Percentiles rank a stretch among this genome's conserved stretches.
Evolutionary conservation across 805 yeast genomes (phyloP).

Genomic region (Suhomyces vadensis): DNA sequence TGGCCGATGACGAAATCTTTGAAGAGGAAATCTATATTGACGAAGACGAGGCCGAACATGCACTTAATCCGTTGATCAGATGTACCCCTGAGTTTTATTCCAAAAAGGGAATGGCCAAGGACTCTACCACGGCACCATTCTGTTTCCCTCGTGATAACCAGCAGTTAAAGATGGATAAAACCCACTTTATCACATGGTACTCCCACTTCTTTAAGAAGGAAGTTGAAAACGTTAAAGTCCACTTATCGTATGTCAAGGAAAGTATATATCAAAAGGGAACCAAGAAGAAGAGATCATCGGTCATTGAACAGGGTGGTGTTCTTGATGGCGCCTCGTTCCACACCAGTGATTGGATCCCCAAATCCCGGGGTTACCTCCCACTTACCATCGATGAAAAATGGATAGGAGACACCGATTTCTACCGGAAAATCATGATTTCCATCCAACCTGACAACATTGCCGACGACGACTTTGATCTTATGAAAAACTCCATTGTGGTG

Average conservation of each 20-base stretch:
- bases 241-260: slow-evolving; percentile 65
- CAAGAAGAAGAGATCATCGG: slow-evolving; percentile 41
- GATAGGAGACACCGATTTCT: slow-evolving; percentile 51
- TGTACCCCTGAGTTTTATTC: slow-evolving; percentile 80
- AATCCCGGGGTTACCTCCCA: slow-evolving; percentile 63
- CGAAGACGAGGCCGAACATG: slow-evolving; percentile 73
- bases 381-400: slow-evolving; percentile 62
- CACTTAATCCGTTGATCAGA: slow-evolving; percentile 75
- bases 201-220: slow-evolving; percentile 58
- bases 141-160: slow-evolving; percentile 74
- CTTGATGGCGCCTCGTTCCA: slow-evolving; percentile 50
- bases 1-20: slow-evolving; percentile 59
- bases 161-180: slow-evolving; percentile 55
- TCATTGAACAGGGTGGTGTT: slow-evolving; percentile 41
- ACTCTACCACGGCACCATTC: slow-evolving; percentile 68
- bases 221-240: slow-evolving; percentile 63
- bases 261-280: slow-evolving; percentile 55
- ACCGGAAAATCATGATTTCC: slow-evolving; percentile 60
- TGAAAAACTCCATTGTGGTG: slow-evolving; percentile 44
- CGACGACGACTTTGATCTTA: slow-evolving; percentile 65
- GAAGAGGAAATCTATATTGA: slow-evolving; percentile 56
- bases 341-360: slow-evolving; percentile 69
- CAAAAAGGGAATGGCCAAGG: slow-evolving; percentile 62
- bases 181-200: slow-evolving; percentile 83
- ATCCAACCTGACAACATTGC: slow-evolving; percentile 69